A percentile compares a stretch with the other conserved stretches of the same genome.
phyloP scores from a whole-genome alignment of 352 stramenopile genomes.

The Globisporangium camurandrum region DNA sequence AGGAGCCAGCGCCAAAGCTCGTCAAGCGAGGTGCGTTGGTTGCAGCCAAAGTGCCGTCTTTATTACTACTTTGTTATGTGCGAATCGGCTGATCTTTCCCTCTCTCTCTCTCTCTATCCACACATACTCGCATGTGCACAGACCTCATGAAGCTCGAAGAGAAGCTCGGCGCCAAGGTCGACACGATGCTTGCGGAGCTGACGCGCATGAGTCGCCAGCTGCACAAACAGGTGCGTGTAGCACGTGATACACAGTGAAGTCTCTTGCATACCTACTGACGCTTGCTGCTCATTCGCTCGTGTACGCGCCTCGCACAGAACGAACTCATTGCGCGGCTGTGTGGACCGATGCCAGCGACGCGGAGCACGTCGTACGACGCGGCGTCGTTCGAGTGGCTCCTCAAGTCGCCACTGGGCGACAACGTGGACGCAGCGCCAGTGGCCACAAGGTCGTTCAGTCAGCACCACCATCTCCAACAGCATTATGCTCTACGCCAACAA shows the following conservation, averaged over 20 bases:
- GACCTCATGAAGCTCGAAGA: conserved; percentile 58
- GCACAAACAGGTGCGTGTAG: conserved; percentile 54
- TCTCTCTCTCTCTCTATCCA: not conserved
- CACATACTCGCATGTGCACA: conserved; percentile 15
- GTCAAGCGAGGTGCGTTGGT: conserved; percentile 41
- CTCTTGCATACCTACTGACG: not conserved
- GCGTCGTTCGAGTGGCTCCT: conserved; percentile 57
- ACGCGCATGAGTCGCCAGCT: conserved; percentile 46
- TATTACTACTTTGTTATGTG: too few species aligned
- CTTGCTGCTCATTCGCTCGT: not conserved
- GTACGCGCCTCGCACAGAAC: conserved; percentile 13
- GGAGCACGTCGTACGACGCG: conserved; percentile 18
- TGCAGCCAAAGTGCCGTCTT: not conserved
- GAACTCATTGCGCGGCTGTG: conserved; percentile 21
- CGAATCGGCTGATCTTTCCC: not conserved
- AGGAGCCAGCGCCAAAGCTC: conserved; percentile 53
- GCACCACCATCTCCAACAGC: not conserved
- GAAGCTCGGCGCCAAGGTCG: conserved; percentile 43
- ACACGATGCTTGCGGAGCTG: conserved; percentile 43
- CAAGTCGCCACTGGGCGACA: conserved; percentile 35
- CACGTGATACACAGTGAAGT: not conserved
- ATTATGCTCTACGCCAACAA: too few species aligned
- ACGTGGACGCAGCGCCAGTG: conserved; percentile 13
- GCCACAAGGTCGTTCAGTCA: not conserved
- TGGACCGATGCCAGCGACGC: conserved; percentile 9